phyloP scores from a whole-genome alignment of 2,329 filamentous ascomycete species.

The Rhynchosporium secalis region DNA sequence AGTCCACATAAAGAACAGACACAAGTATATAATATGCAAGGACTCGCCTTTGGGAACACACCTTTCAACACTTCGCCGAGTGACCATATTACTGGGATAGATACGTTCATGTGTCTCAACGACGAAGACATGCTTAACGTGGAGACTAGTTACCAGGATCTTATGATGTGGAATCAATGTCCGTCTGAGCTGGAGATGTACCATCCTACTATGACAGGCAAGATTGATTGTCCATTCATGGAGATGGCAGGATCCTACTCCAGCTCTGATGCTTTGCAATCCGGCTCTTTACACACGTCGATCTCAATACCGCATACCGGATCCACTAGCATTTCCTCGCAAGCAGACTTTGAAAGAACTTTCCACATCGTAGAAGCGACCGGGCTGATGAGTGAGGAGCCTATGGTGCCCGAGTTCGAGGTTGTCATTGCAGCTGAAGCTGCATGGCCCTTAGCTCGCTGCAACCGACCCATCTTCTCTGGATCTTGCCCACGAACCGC shows the following conservation, averaged over 20 bases:
- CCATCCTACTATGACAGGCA: constrained; percentile 1
- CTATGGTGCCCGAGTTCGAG: constrained; percentile 46
- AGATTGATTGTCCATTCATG: constrained; percentile 12
- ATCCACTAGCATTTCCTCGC: constrained; percentile 50
- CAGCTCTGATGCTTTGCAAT: constrained; percentile 46
- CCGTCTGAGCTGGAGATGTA: constrained; percentile 46
- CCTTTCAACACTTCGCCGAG: constrained; percentile 13
- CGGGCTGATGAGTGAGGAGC: constrained; percentile 14
- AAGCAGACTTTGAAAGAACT: constrained; percentile 41
- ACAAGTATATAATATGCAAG: constrained; percentile 4
- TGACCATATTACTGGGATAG: constrained; percentile 8
- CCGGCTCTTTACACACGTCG: constrained; percentile 45
- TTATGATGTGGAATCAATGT: constrained; percentile 48
- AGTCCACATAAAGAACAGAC: constrained; percentile 12
- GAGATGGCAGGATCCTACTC: constrained; percentile 30
- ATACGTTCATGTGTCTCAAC: constrained; percentile 17
- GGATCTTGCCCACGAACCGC: constrained; percentile 51
- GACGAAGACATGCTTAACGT: constrained; percentile 22
- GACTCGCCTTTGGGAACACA: constrained; percentile 3
- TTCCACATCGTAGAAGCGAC: constrained; percentile 14
- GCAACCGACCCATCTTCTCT: constrained; percentile 49
- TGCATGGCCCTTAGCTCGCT: constrained; percentile 53
- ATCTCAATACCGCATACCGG: constrained; percentile 42
- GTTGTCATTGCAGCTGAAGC: constrained; percentile 50
- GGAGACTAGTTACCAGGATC: constrained; percentile 44